A percentile compares a stretch with the other conserved stretches of the same genome.
Conservation (phyloP, 208 protist genomes). For the Trypanosoma avium region DNA sequence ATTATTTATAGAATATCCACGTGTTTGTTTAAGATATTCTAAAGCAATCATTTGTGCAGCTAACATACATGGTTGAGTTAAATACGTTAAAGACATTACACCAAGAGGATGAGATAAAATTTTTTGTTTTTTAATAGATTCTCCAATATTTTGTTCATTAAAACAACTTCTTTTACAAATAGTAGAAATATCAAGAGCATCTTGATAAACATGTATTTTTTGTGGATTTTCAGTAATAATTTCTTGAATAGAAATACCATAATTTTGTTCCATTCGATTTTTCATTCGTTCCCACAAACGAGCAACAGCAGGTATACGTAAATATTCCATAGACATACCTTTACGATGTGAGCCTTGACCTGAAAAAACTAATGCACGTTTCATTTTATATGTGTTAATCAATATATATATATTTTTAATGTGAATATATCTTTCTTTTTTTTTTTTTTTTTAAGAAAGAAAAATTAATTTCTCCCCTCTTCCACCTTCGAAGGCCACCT, state of each 20-base stretch:
- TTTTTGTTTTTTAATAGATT: slow-evolving; percentile 43
- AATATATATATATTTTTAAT: not conserved
- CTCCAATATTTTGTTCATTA: slow-evolving; percentile 41
- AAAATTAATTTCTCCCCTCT: not conserved
- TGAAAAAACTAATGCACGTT: slow-evolving; percentile 71
- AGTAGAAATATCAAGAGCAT: slow-evolving; percentile 49
- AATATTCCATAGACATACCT: slow-evolving; percentile 70
- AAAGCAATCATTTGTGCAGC: slow-evolving; percentile 58
- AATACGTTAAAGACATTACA: slow-evolving; percentile 71
- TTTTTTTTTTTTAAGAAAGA: not conserved
- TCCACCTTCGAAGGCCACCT: too few species aligned
- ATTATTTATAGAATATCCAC: slow-evolving; percentile 25
- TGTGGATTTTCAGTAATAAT: slow-evolving; percentile 78
- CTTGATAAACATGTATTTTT: slow-evolving; percentile 36
- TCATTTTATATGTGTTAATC: slow-evolving; percentile 17
- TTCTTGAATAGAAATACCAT: slow-evolving; percentile 67
- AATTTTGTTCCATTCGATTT: slow-evolving; percentile 69
- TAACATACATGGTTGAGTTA: slow-evolving; percentile 83
- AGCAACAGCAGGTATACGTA: slow-evolving; percentile 34
- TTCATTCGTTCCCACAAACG: slow-evolving; percentile 73
- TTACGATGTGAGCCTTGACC: slow-evolving; percentile 79
- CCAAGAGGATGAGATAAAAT: slow-evolving; percentile 52
- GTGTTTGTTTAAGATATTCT: slow-evolving; percentile 24
- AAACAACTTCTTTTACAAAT: slow-evolving; percentile 42
- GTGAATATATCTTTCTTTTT: not conserved